Evolutionary conservation across 2,329 filamentous ascomycete genomes (phyloP).

Genomic region (Helminthosporium solani): DNA sequence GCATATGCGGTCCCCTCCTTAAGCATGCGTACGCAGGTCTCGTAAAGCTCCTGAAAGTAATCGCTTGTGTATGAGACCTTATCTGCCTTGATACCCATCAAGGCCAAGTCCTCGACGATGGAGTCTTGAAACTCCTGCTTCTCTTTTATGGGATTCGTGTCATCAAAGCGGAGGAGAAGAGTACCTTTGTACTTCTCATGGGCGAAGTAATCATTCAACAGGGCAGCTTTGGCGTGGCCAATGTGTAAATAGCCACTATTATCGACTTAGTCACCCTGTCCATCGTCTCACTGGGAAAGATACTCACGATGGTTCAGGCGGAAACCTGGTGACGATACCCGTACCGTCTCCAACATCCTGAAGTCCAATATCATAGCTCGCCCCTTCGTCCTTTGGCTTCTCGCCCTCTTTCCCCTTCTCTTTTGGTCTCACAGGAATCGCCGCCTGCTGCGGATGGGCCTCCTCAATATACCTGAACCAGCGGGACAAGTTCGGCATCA

Average conservation of each 20-base stretch:
- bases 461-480: conserved; percentile 90
- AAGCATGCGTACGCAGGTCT: conserved; percentile 81
- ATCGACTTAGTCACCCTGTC: conserved; percentile 9
- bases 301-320: conserved; percentile 83
- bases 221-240: conserved; percentile 89
- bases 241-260: conserved; percentile 81
- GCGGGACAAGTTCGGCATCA: conserved; percentile 72
- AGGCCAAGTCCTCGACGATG: conserved; percentile 84
- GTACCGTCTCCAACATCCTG: conserved; percentile 74
- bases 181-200: conserved; percentile 91
- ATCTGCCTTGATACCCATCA: conserved; percentile 92
- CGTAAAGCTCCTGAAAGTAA: conserved; percentile 90
- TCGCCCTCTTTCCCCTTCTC: conserved; percentile 59
- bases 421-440: conserved; percentile 58
- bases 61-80: conserved; percentile 87
- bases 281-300: neutral
- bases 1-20: conserved; percentile 87
- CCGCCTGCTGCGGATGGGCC: conserved; percentile 73
- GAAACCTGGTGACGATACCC: conserved; percentile 84
- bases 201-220: conserved; percentile 95
- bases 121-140: conserved; percentile 95
- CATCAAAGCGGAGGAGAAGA: conserved; percentile 88
- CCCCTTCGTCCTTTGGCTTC: conserved; percentile 73
- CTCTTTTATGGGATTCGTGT: conserved; percentile 97
- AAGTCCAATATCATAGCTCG: conserved; percentile 84